Evolutionary conservation across 2,329 filamentous ascomycete species (phyloP).

Genomic region (Trichoderma atrobrunneum): DNA sequence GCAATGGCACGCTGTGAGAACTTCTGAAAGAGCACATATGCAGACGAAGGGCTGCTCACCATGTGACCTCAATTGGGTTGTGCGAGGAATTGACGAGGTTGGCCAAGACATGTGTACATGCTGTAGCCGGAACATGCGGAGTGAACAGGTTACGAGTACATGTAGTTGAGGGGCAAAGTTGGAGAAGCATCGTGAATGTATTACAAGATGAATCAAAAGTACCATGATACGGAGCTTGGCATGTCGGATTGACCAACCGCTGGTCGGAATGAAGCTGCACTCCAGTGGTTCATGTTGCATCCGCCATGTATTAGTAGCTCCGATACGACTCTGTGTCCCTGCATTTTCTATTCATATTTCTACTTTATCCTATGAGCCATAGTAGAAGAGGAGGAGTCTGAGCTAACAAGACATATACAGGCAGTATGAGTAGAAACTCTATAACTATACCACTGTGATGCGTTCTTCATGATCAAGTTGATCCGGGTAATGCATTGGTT

Average conservation of each 20-base stretch:
- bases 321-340: neutral
- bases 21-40: neutral
- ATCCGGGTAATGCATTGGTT: no score
- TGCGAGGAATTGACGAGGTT: neutral
- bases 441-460: neutral
- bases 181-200: neutral
- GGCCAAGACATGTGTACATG: neutral
- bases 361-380: neutral
- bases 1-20: conserved; percentile 3
- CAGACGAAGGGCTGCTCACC: neutral
- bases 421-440: neutral
- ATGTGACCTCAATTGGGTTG: neutral
- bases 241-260: neutral
- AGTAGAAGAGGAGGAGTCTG: neutral
- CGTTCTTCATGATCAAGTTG: neutral
- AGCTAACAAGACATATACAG: neutral
- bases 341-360: neutral
- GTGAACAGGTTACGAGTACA: neutral
- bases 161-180: neutral
- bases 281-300: neutral
- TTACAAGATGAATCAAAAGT: conserved; percentile 3
- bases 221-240: neutral
- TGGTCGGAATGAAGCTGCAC: neutral
- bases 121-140: neutral
- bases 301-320: neutral